Conservation (phyloP, 371 early-diverging fungal species). For the Choanephora cucurbitarum region DNA sequence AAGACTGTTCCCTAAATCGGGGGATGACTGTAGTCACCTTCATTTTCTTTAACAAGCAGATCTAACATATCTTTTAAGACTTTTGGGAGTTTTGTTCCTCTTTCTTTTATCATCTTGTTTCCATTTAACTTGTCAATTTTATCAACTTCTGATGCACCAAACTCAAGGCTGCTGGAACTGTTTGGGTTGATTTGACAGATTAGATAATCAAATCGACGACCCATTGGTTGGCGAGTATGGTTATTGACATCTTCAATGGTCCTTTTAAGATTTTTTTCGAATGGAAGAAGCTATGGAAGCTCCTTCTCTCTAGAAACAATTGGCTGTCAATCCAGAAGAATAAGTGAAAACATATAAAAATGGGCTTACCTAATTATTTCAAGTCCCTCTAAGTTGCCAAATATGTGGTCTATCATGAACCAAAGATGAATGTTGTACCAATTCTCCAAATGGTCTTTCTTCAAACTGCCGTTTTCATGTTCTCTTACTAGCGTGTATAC, state of each 20-base stretch:
- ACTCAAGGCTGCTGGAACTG: conserved; percentile 16
- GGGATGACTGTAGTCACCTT: no score
- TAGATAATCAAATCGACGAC: conserved; percentile 11
- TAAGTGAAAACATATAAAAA: conserved; percentile 11
- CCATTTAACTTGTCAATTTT: no score
- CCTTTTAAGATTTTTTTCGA: conserved; percentile 14
- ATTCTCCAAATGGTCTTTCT: conserved; percentile 26
- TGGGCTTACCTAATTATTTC: conserved; percentile 11
- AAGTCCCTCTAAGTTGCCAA: conserved; percentile 10
- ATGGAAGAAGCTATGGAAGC: conserved; percentile 3
- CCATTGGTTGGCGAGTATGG: conserved; percentile 7
- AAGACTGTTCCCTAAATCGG: no score
- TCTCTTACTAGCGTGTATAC: conserved; percentile 23
- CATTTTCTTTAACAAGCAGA: no score
- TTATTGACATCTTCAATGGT: conserved; percentile 9
- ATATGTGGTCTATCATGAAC: conserved; percentile 20
- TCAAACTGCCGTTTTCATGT: conserved; percentile 23
- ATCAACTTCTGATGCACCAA: conserved; percentile 20
- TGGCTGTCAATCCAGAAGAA: conserved; percentile 19
- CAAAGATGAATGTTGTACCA: conserved; percentile 25
- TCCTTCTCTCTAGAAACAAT: conserved; percentile 14
- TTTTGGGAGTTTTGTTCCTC: no score
- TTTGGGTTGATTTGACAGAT: conserved; percentile 15
- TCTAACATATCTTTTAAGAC: no score
- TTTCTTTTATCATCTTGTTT: no score